Base-by-base conservation (phyloP, 495 filamentous ascomycete species). In the Chlorociboria aeruginascens region DNA sequence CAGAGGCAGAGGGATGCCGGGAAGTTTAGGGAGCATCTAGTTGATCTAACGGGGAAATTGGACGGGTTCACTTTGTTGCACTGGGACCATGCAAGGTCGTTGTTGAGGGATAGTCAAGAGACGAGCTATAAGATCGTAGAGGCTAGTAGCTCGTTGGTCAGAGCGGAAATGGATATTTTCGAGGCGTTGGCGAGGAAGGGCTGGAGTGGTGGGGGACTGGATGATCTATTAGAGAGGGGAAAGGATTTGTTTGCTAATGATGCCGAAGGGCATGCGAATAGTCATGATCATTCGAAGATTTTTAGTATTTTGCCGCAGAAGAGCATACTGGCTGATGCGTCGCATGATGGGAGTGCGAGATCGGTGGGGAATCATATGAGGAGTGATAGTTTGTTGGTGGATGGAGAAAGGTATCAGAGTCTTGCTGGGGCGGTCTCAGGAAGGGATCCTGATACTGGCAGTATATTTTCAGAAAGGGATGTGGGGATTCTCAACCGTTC, bases 111-210 rank as follows among this genome's bases (percentile, higher is more conserved):
- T 49, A 69, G 69, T 36, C 77, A 81, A 61, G 76, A 79, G 54
- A 73, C 74, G 50, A 76, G 71, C 28, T 60, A 55, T 9, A 62
- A 64, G 40, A 78, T 82, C 49, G 65, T 80, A 7, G 78, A 82
- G 42, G 73, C 71, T n/a, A 71, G 74, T 20, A 78, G 76, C 37
- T 69, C 69, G 38, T 64, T 82, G 4, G 77, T 80, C 17, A 67
- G 78, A 16, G 78, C 78, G 38, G 78, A 82, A 61, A 70, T 81
- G 7, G 78, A 82, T 49, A 80, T 82, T 41, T 82, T 80, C 54
- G 78, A 82, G 62, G 69, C 72, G 16, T 57, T 82, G 46, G 77
- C 78, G 36, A 59, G 74, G 43, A 82, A 82, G 49, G 78, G 77
- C 3, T 82, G 78, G 78, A 72, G 67, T 20, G 78, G 78, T 8